Evolutionary conservation across 148 eudicot species (phyloP).

Genomic region (Fagopyrum homotropicum): DNA sequence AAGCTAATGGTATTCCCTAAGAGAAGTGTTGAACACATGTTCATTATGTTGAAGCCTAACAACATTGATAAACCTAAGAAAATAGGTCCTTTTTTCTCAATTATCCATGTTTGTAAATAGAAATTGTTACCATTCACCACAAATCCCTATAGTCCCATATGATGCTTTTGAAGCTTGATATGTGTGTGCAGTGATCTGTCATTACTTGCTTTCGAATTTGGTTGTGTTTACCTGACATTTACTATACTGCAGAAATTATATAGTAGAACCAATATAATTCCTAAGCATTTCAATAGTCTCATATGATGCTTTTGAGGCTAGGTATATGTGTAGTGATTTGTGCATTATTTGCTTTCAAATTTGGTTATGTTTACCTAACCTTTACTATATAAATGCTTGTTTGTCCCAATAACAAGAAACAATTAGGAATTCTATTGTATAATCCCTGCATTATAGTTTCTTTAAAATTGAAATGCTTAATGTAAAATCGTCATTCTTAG

Average conservation of each 20-base stretch:
- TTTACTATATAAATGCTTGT: background rate
- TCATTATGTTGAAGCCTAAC: background rate
- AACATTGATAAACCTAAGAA: background rate
- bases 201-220: no score
- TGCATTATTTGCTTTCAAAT: background rate
- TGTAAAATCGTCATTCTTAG: background rate
- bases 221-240: no score
- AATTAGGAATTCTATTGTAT: no score
- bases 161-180: no score
- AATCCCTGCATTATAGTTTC: background rate
- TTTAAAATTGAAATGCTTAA: background rate
- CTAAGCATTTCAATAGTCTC: no score
- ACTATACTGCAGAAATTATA: no score
- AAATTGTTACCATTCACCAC: background rate
- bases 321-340: no score
- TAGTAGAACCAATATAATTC: no score
- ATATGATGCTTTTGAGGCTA: no score
- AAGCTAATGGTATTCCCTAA: background rate
- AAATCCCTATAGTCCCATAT: no score
- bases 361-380: background rate
- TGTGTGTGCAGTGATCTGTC: no score
- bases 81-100: background rate
- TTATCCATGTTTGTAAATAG: conserved; percentile 3
- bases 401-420: no score
- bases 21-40: background rate